Base-by-base conservation (phyloP, 768 basidiomycete genomes). In the Leccinellum luteum region DNA sequence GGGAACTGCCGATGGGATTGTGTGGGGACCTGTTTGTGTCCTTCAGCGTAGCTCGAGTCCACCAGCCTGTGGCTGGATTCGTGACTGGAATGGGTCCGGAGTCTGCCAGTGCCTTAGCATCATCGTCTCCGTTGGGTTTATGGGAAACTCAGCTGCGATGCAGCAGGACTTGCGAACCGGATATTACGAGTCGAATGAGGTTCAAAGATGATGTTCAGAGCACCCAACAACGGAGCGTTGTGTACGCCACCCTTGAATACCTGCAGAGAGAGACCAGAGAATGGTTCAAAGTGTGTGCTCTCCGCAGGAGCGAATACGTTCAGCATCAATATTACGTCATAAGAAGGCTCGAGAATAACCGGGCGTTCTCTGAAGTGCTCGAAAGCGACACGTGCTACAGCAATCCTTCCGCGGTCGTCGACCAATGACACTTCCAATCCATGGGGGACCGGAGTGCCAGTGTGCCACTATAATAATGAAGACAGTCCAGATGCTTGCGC, bases 31-130 rank as follows among this genome's bases (percentile, higher is more conserved):
- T 30, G 17, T 60, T 57, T 6, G 6, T 30, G 32, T 53, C 52
- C 3, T 1, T 15, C 21, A 30, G 3, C 1, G 3, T 0, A 9
- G 45, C 28, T 38, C 59, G 28, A 51, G 52, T 57, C 59, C 59
- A 60, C 59, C 59, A 60, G 8, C 59, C 59, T 3, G 59, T 60
- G 6, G 56, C 52, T 23, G 59, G 59, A 19, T 23, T 60, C 38
- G 59, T 60, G 34, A 19, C 6, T 5, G 59, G 56, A 7, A 60
- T 57, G 12, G n/a, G n/a, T n/a, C n/a, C n/a, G n/a, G n/a, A n/a
- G n/a, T n/a, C n/a, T n/a, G n/a, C n/a, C n/a, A n/a, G n/a, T n/a
- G n/a, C n/a, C n/a, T n/a, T n/a, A n/a, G n/a, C n/a, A n/a, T n/a
- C n/a, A n/a, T n/a, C n/a, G n/a, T n/a, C n/a, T n/a, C n/a, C n/a